phyloP scores from a whole-genome alignment of 192 early-diverging fungal species.

The Thoreauomyces humboldtii region DNA sequence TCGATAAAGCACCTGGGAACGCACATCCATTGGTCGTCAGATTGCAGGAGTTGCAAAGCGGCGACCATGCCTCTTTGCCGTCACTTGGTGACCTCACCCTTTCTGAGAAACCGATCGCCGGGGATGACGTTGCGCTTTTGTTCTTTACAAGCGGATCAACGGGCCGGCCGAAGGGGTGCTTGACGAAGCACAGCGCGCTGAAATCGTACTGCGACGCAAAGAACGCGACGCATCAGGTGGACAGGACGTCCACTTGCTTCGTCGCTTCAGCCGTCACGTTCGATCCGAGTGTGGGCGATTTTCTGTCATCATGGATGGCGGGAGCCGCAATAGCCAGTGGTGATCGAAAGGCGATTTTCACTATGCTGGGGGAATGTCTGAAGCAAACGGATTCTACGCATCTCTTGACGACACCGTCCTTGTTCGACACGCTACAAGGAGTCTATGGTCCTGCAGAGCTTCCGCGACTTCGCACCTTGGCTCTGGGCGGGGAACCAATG shows the following conservation, averaged over 20 bases:
- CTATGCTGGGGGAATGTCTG: slow-evolving; percentile 16
- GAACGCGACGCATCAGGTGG: slow-evolving; percentile 19
- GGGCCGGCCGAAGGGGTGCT: slow-evolving; percentile 40
- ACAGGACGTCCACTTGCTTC: slow-evolving; percentile 9
- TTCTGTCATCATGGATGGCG: slow-evolving; percentile 19
- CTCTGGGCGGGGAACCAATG: slow-evolving; percentile 41
- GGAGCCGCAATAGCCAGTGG: slow-evolving; percentile 29
- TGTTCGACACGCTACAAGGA: slow-evolving; percentile 30
- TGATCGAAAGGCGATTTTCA: slow-evolving; percentile 5
- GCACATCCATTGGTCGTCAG: background rate
- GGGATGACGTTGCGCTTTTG: slow-evolving; percentile 24
- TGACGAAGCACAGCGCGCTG: slow-evolving; percentile 25
- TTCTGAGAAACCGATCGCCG: background rate
- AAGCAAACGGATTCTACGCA: slow-evolving; percentile 20
- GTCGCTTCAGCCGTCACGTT: slow-evolving; percentile 39
- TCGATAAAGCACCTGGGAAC: too few relatives aligned
- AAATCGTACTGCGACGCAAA: slow-evolving; percentile 29
- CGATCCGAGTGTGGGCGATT: slow-evolving; percentile 38
- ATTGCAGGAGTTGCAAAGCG: background rate
- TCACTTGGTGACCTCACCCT: background rate
- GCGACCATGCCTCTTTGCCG: background rate
- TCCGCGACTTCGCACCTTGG: slow-evolving; percentile 22
- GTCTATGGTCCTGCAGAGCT: slow-evolving; percentile 8
- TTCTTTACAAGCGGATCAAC: slow-evolving; percentile 40
- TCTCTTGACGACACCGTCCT: slow-evolving; percentile 33